Evolutionary conservation across 2,329 filamentous ascomycete species (phyloP), one percentile per base, ranked within the genome.

Genomic region (Trichoderma citrinoviride): DNA sequence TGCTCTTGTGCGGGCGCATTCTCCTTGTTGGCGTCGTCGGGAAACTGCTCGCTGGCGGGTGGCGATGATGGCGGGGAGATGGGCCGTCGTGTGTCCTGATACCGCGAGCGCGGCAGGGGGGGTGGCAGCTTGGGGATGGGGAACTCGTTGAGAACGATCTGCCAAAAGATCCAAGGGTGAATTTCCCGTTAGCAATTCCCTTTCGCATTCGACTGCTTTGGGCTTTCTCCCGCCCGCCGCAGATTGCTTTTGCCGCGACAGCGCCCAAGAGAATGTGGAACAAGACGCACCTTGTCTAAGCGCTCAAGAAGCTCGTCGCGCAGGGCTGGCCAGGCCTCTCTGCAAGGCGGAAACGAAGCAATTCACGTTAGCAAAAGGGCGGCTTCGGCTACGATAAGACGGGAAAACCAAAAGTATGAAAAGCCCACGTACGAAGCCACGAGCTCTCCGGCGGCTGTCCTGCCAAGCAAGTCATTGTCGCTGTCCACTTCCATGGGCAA

Each of bases 111-210:
- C 72, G 66, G 78, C 76, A 77, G 77, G 14, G 78, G 78, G 17
- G 79, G 77, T 40, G 84, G 82, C 60, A 86, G 77, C 61, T 80
- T 82, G 12, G 90, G 90, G 70, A 90, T 88, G 47, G 90, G 87
- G 71, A 96, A 97, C 60, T 89, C 88, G 73, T 87, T 83, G 75
- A 86, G 85, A 46, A 90, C 85, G 70, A 93, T 94, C 91, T 96
- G 53, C 0, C 1, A 29, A 14, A 37, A 14, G 23, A 43, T 43
- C 15, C 15, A 17, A 2, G 29, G 3, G 4, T 37, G 27, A 29
- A 29, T 7, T 12, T 33, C n/a, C 5, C 40, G 40, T 61, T 37
- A 61, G 58, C 8, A 27, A 62, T 37, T 8, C 17, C 17, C 19
- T 4, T 54, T 21, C 43, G 46, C 25, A 46, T 37, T 37, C 33